Percentiles rank a stretch among this genome's conserved stretches.
Evolutionary conservation across 257 asterid genomes (phyloP).

Genomic region (Gentiana macrophylla): DNA sequence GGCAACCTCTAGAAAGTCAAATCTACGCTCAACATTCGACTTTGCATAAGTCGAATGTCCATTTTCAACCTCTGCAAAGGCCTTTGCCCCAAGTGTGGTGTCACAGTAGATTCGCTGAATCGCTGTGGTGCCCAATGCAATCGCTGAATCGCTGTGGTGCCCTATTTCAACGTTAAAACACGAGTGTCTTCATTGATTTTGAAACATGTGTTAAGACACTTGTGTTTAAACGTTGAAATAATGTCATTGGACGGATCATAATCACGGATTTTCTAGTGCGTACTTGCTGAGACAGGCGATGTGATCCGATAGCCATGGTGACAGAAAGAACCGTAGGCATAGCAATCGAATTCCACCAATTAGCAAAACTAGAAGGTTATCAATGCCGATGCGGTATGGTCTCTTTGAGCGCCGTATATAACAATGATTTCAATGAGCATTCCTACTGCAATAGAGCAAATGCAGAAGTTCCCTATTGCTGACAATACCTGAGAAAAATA

Average conservation of each 20-base stretch:
- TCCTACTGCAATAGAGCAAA: constrained; percentile 35
- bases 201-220: too few relatives aligned
- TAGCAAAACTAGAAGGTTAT: constrained; percentile 30
- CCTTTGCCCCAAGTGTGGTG: too few relatives aligned
- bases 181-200: too few relatives aligned
- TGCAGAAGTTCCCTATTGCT: constrained; percentile 37
- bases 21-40: too few relatives aligned
- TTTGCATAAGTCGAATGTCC: too few relatives aligned
- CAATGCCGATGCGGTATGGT: constrained; percentile 26
- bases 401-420: constrained; percentile 24
- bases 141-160: too few relatives aligned
- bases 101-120: too few relatives aligned
- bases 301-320: constrained; percentile 33
- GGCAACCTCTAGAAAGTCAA: too few relatives aligned
- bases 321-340: constrained; percentile 38
- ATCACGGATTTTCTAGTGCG: background rate
- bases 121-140: too few relatives aligned
- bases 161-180: too few relatives aligned
- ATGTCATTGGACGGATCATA: background rate
- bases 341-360: constrained; percentile 37
- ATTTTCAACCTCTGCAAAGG: too few relatives aligned
- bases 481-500: constrained; percentile 25
- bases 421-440: constrained; percentile 25
- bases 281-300: constrained; percentile 29
- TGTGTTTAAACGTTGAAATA: background rate